phyloP scores from a whole-genome alignment of 2,329 filamentous ascomycete species.

The Ceratocystis huliohia region DNA sequence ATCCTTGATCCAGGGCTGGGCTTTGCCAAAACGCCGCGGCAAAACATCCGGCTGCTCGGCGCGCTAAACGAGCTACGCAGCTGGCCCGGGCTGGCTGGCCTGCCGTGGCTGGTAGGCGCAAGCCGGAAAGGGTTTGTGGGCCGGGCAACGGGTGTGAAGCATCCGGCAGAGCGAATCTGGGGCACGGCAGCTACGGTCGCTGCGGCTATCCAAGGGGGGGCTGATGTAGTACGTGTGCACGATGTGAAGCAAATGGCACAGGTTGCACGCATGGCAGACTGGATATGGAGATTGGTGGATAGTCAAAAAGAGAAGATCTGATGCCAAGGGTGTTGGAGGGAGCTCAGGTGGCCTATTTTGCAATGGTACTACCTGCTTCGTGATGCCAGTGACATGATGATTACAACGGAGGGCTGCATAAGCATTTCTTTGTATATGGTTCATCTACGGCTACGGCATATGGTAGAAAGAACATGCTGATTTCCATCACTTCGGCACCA shows the following conservation, averaged over 20 bases:
- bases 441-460: too few relatives aligned
- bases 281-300: slow-evolving; percentile 57
- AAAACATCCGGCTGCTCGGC: slow-evolving; percentile 72
- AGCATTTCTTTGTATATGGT: too few relatives aligned
- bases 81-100: slow-evolving; percentile 50
- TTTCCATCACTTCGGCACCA: too few relatives aligned
- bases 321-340: background rate
- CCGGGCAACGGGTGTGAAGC: slow-evolving; percentile 59
- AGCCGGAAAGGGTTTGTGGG: slow-evolving; percentile 88
- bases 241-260: slow-evolving; percentile 77
- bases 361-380: too few relatives aligned
- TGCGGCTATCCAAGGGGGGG: slow-evolving; percentile 73
- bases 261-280: slow-evolving; percentile 79
- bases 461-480: too few relatives aligned
- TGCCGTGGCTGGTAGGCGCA: slow-evolving; percentile 82
- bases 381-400: too few relatives aligned
- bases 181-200: slow-evolving; percentile 83
- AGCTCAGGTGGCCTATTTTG: background rate
- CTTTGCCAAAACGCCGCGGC: slow-evolving; percentile 71
- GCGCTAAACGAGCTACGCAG: slow-evolving; percentile 50
- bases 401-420: background rate
- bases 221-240: slow-evolving; percentile 85
- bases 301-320: slow-evolving; percentile 5
- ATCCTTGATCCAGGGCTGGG: slow-evolving; percentile 88
- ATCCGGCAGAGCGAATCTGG: slow-evolving; percentile 59